A percentile compares a stretch with the other conserved stretches of the same genome.
phyloP scores from a whole-genome alignment of 805 yeast species.

The Maudiozyma saulgeensis region DNA sequence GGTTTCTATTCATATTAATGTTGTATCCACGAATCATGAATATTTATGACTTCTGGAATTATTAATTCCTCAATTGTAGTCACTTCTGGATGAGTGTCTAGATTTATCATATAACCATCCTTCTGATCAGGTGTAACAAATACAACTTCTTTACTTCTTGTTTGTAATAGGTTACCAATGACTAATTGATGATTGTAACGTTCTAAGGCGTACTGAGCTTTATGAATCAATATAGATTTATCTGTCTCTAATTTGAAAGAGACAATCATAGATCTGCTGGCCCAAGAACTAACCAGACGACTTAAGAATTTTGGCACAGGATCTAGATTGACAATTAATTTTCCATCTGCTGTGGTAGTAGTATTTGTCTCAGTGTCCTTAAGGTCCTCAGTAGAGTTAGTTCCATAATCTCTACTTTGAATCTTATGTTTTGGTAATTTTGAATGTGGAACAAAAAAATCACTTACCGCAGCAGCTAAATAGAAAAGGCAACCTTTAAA shows the following conservation, averaged over 20 bases:
- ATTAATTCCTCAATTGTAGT: conserved; percentile 62
- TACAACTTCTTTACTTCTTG: conserved; percentile 79
- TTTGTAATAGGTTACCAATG: conserved; percentile 84
- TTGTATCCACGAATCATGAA: conserved; percentile 58
- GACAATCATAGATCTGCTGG: conserved; percentile 87
- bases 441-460: conserved; percentile 82
- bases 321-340: conserved; percentile 74
- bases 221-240: conserved; percentile 51
- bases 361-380: conserved; percentile 10
- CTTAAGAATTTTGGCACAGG: conserved; percentile 93
- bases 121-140: conserved; percentile 43
- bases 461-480: conserved; percentile 96
- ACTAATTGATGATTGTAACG: conserved; percentile 90
- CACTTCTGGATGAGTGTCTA: conserved; percentile 31
- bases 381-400: neutral
- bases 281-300: conserved; percentile 87
- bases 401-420: conserved; percentile 60
- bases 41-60: conserved; percentile 61
- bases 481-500: conserved; percentile 63
- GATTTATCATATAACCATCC: conserved; percentile 40
- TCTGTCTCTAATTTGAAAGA: conserved; percentile 95
- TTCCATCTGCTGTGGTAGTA: conserved; percentile 38
- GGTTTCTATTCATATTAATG: neutral
- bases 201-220: conserved; percentile 69
- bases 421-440: conserved; percentile 89